These are phyloP conservation scores for Mariannaea elegans DNA, from an alignment of 2,329 filamentous ascomycete species.

Conservation along the genomic window DNA sequence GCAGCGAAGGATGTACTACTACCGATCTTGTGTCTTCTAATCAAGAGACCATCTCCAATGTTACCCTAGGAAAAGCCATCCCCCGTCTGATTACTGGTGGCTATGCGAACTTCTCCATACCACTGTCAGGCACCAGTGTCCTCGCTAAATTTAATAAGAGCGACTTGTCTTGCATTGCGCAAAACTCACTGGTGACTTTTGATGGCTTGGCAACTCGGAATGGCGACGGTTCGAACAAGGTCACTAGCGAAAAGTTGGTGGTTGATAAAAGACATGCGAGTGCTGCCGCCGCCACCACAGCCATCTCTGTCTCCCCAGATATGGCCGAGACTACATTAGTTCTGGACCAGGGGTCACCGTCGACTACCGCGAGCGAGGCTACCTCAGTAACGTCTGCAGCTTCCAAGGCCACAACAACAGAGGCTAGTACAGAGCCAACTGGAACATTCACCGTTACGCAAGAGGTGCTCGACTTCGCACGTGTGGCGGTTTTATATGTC, in stretches of 20 bases:
- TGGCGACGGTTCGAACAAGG: conserved; percentile 41
- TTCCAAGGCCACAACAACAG: conserved; percentile 24
- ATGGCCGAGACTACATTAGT: conserved; percentile 30
- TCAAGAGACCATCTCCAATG: conserved; percentile 62
- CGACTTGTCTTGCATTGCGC: conserved; percentile 80
- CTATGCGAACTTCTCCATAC: conserved; percentile 75
- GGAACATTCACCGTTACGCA: conserved; percentile 60
- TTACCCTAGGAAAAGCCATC: conserved; percentile 83
- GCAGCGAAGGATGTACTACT: conserved; percentile 62
- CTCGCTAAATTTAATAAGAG: conserved; percentile 78
- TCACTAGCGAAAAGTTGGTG: conserved; percentile 29
- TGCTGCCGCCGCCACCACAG: conserved; percentile 21
- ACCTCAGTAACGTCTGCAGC: conserved; percentile 21
- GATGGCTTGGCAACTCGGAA: conserved; percentile 61
- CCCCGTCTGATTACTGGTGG: conserved; percentile 76
- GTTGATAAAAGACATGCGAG: conserved; percentile 14
- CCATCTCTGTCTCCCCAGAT: conserved; percentile 32
- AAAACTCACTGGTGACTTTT: conserved; percentile 91
- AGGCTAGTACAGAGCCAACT: conserved; percentile 13
- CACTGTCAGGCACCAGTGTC: conserved; percentile 74
- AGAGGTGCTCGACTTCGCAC: conserved; percentile 69
- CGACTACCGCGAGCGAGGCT: conserved; percentile 20
- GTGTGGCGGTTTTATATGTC: conserved; percentile 69
- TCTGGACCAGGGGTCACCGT: conserved; percentile 33
- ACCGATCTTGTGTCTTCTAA: conserved; percentile 54